phyloP scores from a whole-genome alignment of 257 asterid genomes.

The Nicotiana attenuata region DNA sequence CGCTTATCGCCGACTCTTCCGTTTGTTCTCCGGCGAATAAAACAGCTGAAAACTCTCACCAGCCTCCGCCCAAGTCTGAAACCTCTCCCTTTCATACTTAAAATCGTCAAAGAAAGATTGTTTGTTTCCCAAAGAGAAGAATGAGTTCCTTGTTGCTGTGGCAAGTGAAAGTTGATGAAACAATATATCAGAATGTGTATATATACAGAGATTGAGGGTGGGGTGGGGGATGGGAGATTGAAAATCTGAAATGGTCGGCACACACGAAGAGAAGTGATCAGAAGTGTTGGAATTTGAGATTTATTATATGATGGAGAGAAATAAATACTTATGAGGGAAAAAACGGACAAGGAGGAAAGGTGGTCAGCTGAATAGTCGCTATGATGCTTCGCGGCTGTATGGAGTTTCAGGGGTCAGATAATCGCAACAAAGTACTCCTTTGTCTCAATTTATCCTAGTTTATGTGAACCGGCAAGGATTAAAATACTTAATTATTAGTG shows the following conservation, averaged over 20 bases:
- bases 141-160: background rate
- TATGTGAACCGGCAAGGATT: no score
- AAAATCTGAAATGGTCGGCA: conserved; percentile 16
- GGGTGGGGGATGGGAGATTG: background rate
- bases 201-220: background rate
- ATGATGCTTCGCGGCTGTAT: conserved; percentile 20
- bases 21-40: conserved; percentile 25
- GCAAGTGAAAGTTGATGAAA: background rate
- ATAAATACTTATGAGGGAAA: background rate
- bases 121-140: background rate
- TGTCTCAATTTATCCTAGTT: no score
- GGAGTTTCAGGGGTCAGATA: conserved; percentile 25
- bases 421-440: no score
- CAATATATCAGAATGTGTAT: background rate
- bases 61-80: conserved; percentile 35
- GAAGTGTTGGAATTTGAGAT: background rate
- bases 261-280: background rate
- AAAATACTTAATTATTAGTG: no score
- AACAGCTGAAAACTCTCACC: conserved; percentile 35
- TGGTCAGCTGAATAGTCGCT: conserved; percentile 20
- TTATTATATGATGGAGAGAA: background rate
- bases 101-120: background rate
- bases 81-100: conserved; percentile 38
- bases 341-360: background rate
- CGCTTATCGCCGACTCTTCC: conserved; percentile 7